phyloP scores from a whole-genome alignment of 192 early-diverging fungal genomes.

The Coemansia aciculifera region DNA sequence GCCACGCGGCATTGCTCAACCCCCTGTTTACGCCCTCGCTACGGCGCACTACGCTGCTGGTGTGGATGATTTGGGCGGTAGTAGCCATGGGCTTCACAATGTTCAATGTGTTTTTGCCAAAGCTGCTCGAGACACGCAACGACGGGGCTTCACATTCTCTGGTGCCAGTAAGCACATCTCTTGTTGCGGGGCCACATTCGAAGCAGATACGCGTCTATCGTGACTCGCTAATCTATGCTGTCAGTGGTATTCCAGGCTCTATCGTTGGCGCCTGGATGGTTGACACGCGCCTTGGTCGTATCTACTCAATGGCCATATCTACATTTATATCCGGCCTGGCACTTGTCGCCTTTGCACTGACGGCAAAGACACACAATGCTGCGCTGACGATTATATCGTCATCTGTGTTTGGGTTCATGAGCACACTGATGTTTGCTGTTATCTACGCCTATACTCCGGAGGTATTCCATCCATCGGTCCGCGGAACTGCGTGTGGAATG shows the following conservation, averaged over 20 bases:
- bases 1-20: conserved; percentile 32
- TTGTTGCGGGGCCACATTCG: conserved; percentile 11
- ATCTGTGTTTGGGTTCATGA: conserved; percentile 63
- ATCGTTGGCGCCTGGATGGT: conserved; percentile 67
- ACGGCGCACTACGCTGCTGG: conserved; percentile 64
- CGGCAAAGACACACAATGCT: conserved; percentile 48
- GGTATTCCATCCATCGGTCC: conserved; percentile 72
- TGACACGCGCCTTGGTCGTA: conserved; percentile 71
- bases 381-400: conserved; percentile 62
- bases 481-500: conserved; percentile 80
- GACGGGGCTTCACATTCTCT: not conserved
- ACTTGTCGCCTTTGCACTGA: conserved; percentile 67
- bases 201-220: conserved; percentile 63
- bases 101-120: conserved; percentile 85
- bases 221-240: conserved; percentile 73
- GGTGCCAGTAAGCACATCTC: not conserved
- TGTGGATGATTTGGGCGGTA: conserved; percentile 79
- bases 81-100: conserved; percentile 81
- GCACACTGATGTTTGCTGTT: conserved; percentile 80
- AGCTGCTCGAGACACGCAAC: conserved; percentile 63
- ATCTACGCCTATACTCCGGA: conserved; percentile 89
- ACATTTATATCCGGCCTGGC: conserved; percentile 70
- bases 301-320: conserved; percentile 77
- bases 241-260: conserved; percentile 80
- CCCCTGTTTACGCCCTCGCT: conserved; percentile 60